Percentiles rank a stretch among this genome's conserved stretches.
Conservation (phyloP, 208 protist genomes). For the Leishmania aethiopica region DNA sequence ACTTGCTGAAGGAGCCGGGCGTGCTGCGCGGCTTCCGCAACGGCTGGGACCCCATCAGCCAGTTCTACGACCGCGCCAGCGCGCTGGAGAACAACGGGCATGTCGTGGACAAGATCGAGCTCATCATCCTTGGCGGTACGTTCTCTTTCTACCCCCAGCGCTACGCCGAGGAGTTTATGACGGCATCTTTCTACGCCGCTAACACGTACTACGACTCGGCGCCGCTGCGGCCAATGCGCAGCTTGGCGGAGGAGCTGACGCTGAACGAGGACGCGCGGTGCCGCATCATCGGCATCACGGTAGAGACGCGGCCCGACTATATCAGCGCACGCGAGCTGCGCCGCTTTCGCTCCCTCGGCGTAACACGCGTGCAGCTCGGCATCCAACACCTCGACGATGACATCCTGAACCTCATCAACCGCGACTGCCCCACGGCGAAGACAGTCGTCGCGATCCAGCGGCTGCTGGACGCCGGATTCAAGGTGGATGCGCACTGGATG, state of each 20-base stretch:
- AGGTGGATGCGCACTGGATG: slow-evolving; percentile 99
- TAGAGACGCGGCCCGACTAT: slow-evolving; percentile 99
- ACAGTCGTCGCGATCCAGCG: slow-evolving; percentile 93
- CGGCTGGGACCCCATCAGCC: slow-evolving; percentile 88
- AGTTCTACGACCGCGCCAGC: slow-evolving; percentile 93
- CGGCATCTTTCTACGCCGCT: slow-evolving; percentile 90
- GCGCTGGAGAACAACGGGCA: slow-evolving; percentile 93
- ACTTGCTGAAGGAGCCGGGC: slow-evolving; percentile 92
- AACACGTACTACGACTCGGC: slow-evolving; percentile 89
- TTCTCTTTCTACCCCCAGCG: slow-evolving; percentile 97
- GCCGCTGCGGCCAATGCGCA: slow-evolving; percentile 58
- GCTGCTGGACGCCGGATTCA: slow-evolving; percentile 98
- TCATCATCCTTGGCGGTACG: slow-evolving; percentile 99
- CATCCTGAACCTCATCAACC: slow-evolving; percentile 94
- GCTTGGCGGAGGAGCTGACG: slow-evolving; percentile 80
- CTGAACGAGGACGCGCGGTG: slow-evolving; percentile 93
- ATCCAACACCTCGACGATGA: slow-evolving; percentile 99
- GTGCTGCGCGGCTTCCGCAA: slow-evolving; percentile 92
- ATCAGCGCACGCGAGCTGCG: slow-evolving; percentile 95
- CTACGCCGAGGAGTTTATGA: slow-evolving; percentile 94
- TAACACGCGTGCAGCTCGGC: slow-evolving; percentile 99
- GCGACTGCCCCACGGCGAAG: slow-evolving; percentile 97
- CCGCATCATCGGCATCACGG: slow-evolving; percentile 99
- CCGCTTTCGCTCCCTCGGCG: slow-evolving; percentile 82
- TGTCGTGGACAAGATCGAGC: slow-evolving; percentile 97